A percentile compares a stretch with the other conserved stretches of the same genome.
These are phyloP conservation scores for Begonia masoniana DNA, from an alignment of 306 rosid species.

Conservation along the genomic window DNA sequence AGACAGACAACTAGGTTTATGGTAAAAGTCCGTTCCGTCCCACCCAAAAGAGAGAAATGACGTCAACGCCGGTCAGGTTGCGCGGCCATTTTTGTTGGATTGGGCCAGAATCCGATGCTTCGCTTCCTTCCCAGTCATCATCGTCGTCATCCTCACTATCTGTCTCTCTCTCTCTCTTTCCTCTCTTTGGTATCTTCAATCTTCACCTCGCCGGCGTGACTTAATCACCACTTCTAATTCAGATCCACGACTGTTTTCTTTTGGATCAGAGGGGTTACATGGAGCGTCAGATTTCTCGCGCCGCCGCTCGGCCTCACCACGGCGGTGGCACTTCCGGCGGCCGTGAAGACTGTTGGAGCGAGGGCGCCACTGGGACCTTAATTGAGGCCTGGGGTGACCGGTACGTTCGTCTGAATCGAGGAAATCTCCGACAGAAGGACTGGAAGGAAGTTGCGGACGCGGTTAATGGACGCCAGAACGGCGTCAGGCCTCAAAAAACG, in stretches of 20 bases:
- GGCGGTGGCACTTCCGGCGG: slow-evolving; percentile 11
- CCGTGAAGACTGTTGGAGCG: slow-evolving; percentile 43
- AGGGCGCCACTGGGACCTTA: slow-evolving; percentile 25
- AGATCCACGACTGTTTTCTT: not conserved
- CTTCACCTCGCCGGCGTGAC: not conserved
- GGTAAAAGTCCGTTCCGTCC: slow-evolving; percentile 12
- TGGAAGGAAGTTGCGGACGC: slow-evolving; percentile 37
- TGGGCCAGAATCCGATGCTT: slow-evolving; percentile 18
- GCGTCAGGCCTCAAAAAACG: slow-evolving; percentile 20
- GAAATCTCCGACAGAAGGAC: slow-evolving; percentile 42
- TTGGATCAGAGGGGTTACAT: slow-evolving; percentile 1
- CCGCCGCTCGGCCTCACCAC: slow-evolving; percentile 9
- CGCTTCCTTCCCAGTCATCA: not conserved
- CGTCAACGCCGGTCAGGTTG: slow-evolving; percentile 37
- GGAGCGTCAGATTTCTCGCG: slow-evolving; percentile 7
- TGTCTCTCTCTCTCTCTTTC: not conserved
- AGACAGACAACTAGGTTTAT: too few relatives aligned
- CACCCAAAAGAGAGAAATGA: slow-evolving; percentile 17
- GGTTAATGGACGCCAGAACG: slow-evolving; percentile 17
- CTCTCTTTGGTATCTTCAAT: too few relatives aligned
- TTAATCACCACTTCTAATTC: not conserved
- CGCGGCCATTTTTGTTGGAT: slow-evolving; percentile 22
- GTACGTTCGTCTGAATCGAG: slow-evolving; percentile 27
- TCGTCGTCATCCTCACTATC: not conserved
- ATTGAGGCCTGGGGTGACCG: slow-evolving; percentile 41